Percentiles rank a stretch among this genome's conserved stretches.
Conservation (phyloP, 2,329 filamentous ascomycete species). For the Microcyclospora tardicrescens region DNA sequence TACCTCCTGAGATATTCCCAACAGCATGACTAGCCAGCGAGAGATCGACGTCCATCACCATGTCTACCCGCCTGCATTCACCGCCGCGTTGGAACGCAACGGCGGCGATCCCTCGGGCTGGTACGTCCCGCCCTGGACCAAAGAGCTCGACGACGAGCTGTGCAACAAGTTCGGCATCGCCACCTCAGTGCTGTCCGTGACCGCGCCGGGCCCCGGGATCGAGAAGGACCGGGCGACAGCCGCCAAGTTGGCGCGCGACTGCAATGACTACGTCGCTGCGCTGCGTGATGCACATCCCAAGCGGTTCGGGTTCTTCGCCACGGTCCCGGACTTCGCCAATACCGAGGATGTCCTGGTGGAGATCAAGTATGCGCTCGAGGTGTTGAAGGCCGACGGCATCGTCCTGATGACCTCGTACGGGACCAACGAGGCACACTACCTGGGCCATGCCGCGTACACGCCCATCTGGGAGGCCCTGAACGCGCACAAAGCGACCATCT, state of each 20-base stretch:
- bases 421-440: slow-evolving; percentile 39
- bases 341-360: slow-evolving; percentile 35
- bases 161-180: slow-evolving; percentile 39
- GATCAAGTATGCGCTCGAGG: slow-evolving; percentile 30
- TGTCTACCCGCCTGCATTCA: slow-evolving; percentile 3
- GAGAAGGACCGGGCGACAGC: slow-evolving; percentile 17
- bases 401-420: slow-evolving; percentile 29
- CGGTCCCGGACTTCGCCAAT: slow-evolving; percentile 30
- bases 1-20: too few species aligned
- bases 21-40: background rate
- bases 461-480: slow-evolving; percentile 38
- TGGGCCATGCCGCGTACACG: slow-evolving; percentile 35
- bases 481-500: slow-evolving; percentile 33
- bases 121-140: slow-evolving; percentile 29
- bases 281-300: slow-evolving; percentile 25
- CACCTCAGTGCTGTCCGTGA: slow-evolving; percentile 43
- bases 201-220: slow-evolving; percentile 31
- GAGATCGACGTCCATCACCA: slow-evolving; percentile 7
- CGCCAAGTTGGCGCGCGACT: slow-evolving; percentile 26
- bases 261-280: slow-evolving; percentile 29
- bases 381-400: slow-evolving; percentile 37
- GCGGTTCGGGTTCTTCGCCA: slow-evolving; percentile 42
- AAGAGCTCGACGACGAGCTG: slow-evolving; percentile 34
- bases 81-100: slow-evolving; percentile 1
- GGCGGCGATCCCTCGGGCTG: slow-evolving; percentile 4